Conservation (phyloP, 179 eudicot species). For the Pouteria campechiana region DNA sequence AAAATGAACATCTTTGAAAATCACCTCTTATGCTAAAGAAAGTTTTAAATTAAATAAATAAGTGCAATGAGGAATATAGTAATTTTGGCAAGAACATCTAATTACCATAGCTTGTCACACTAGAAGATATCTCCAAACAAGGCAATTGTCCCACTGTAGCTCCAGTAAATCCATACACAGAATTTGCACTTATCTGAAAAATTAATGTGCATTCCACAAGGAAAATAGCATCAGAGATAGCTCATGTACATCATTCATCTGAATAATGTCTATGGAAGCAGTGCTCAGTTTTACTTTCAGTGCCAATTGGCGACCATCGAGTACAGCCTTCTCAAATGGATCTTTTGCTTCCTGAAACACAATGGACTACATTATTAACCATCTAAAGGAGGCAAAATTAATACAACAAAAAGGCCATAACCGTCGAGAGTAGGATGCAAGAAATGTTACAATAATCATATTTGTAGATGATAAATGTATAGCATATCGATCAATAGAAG, state of each 20-base stretch:
- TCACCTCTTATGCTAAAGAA: too few relatives aligned
- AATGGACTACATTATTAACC: slow-evolving; percentile 6
- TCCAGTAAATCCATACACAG: slow-evolving; percentile 99
- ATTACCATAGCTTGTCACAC: slow-evolving; percentile 99
- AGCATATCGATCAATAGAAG: too few relatives aligned
- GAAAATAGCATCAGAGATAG: background rate
- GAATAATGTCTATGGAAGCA: slow-evolving; percentile 1
- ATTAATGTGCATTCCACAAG: slow-evolving; percentile 3
- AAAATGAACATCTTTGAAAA: too few relatives aligned
- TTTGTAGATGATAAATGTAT: too few relatives aligned
- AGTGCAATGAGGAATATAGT: too few relatives aligned
- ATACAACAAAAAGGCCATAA: too few relatives aligned
- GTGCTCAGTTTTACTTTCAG: slow-evolving; percentile 53
- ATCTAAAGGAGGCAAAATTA: background rate
- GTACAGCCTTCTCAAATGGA: slow-evolving; percentile 92
- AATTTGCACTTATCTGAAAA: slow-evolving; percentile 97
- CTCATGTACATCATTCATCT: background rate
- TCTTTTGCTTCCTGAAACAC: slow-evolving; percentile 84
- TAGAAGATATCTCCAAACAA: slow-evolving; percentile 95
- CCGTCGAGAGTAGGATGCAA: too few relatives aligned
- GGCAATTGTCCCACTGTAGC: slow-evolving; percentile 95
- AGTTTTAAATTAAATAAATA: too few relatives aligned
- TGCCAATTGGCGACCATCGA: slow-evolving; percentile 99
- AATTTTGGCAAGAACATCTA: background rate
- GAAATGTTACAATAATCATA: too few relatives aligned